Conservation (phyloP, 306 rosid genomes). For the Trichosanthes truncata region DNA sequence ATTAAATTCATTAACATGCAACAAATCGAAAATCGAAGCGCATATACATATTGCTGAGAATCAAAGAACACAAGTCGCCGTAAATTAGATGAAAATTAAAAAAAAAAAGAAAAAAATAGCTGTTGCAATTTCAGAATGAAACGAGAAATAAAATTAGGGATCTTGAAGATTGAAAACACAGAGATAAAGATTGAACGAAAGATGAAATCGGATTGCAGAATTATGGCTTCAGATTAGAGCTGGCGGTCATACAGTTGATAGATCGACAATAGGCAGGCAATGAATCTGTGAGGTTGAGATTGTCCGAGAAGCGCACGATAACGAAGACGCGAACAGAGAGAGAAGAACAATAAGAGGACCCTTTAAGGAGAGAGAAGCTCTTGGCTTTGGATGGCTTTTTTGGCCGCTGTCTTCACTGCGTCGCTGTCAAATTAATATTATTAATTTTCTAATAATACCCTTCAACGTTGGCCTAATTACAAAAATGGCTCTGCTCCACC, state of each 20-base stretch:
- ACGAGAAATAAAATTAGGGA: constrained; percentile 33
- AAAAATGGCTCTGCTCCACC: constrained; percentile 2
- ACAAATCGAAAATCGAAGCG: constrained; percentile 18
- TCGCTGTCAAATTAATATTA: constrained; percentile 43
- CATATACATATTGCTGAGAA: constrained; percentile 14
- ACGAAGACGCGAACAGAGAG: constrained; percentile 27
- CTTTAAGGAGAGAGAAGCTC: constrained; percentile 30
- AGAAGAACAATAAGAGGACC: constrained; percentile 32
- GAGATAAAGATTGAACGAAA: not conserved
- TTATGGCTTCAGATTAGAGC: constrained; percentile 23
- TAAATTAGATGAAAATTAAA: not conserved
- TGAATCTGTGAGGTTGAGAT: constrained; percentile 56
- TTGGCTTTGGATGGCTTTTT: constrained; percentile 49
- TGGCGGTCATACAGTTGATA: constrained; percentile 49
- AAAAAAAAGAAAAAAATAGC: too few species aligned
- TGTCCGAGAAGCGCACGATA: constrained; percentile 53
- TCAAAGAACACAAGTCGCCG: not conserved
- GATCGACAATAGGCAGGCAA: constrained; percentile 41
- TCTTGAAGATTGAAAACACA: constrained; percentile 23
- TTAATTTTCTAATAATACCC: constrained; percentile 19
- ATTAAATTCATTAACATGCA: constrained; percentile 20
- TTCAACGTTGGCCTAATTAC: constrained; percentile 29
- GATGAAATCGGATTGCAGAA: constrained; percentile 8
- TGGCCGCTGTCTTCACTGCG: constrained; percentile 39
- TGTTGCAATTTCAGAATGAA: not conserved